phyloP scores from a whole-genome alignment of 345 rosid genomes.

The Ailanthus altissimus region DNA sequence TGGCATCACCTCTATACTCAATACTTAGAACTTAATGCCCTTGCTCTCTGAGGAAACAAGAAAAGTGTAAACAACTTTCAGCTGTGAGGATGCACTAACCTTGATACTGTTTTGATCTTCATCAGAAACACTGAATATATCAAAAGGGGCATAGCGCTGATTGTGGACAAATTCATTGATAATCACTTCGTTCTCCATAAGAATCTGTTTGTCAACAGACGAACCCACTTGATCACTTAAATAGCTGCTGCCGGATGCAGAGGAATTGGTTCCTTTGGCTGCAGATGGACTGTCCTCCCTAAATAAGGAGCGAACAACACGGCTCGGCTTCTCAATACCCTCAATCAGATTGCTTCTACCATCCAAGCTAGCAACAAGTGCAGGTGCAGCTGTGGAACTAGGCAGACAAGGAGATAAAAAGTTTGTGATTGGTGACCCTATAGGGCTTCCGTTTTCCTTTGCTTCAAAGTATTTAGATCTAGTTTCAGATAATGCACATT shows the following conservation, averaged over 20 bases:
- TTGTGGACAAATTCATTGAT: slow-evolving; percentile 77
- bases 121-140: slow-evolving; percentile 33
- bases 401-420: slow-evolving; percentile 41
- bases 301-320: slow-evolving; percentile 70
- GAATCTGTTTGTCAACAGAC: slow-evolving; percentile 30
- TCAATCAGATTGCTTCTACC: slow-evolving; percentile 25
- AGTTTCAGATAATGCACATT: slow-evolving; percentile 66
- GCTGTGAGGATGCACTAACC: slow-evolving; percentile 47
- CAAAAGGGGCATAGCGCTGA: slow-evolving; percentile 38
- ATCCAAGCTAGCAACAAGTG: slow-evolving; percentile 34
- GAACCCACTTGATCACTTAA: slow-evolving; percentile 30
- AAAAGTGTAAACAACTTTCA: not conserved
- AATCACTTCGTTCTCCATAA: slow-evolving; percentile 74
- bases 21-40: not conserved
- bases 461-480: slow-evolving; percentile 61
- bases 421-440: slow-evolving; percentile 48
- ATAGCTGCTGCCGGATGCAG: slow-evolving; percentile 31
- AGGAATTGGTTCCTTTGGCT: slow-evolving; percentile 37
- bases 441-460: slow-evolving; percentile 60
- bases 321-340: slow-evolving; percentile 47
- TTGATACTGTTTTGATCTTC: slow-evolving; percentile 51
- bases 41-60: too few species aligned
- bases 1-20: not conserved
- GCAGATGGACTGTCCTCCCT: slow-evolving; percentile 47
- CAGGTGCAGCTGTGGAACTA: slow-evolving; percentile 35